Evolutionary conservation across 2,329 filamentous ascomycete species (phyloP).

Genomic region (Calonectria pseudoturangicola): DNA sequence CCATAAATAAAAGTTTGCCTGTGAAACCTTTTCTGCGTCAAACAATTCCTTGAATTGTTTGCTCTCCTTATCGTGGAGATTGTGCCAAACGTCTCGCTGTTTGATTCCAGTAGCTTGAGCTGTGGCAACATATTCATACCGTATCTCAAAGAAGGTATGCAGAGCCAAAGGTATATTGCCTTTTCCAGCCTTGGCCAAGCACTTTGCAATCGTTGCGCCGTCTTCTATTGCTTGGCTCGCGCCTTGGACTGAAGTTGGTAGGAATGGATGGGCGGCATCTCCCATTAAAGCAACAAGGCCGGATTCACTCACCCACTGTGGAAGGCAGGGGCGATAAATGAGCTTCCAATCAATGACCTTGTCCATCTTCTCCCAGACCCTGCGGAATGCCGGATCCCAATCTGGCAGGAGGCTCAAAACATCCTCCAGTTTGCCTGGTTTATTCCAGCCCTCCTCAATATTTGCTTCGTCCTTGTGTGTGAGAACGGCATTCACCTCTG

Average conservation of each 20-base stretch:
- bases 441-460: conserved; percentile 15
- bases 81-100: conserved; percentile 9
- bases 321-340: conserved; percentile 6
- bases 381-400: conserved; percentile 3
- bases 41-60: conserved; percentile 7
- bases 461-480: conserved; percentile 13
- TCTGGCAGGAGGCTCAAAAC: neutral
- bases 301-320: conserved; percentile 8
- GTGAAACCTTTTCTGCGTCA: neutral
- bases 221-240: conserved; percentile 10
- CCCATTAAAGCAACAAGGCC: neutral
- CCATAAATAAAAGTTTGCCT: neutral
- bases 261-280: neutral
- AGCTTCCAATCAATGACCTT: conserved; percentile 20
- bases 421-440: conserved; percentile 11
- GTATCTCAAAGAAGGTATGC: neutral
- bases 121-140: conserved; percentile 2
- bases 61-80: conserved; percentile 11
- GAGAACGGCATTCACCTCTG: neutral
- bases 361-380: conserved; percentile 7
- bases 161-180: neutral
- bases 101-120: neutral
- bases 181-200: neutral
- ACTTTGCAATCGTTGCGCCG: conserved; percentile 15
- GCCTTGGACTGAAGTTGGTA: conserved; percentile 8